Base-by-base conservation (phyloP, 2,329 filamentous ascomycete species). In the Pyrenophora seminiperda region DNA sequence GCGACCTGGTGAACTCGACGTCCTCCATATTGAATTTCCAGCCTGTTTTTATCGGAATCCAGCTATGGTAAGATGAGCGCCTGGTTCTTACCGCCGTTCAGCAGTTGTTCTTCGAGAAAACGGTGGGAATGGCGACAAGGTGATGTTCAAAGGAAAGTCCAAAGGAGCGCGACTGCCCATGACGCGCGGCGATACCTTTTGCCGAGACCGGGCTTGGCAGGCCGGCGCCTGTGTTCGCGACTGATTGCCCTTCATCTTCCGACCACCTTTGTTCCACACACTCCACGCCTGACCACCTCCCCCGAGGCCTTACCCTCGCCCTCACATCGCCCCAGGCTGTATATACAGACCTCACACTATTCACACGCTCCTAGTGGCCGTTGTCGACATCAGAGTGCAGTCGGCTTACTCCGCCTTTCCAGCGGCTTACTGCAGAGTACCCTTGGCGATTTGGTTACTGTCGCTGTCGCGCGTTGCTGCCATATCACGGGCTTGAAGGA, bases 1-100 rank as follows among this genome's bases (percentile, higher is more conserved):
- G 70, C 45, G 70, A 73, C 55, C 61, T 54, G 34, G 37, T 58
- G 66, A 75, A 71, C 60, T 75, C 66, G 40, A 76, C 72, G 63
- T 78, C 75, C 53, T 77, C 75, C 76, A 78, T 59, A n/a, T 3
- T 40, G 50, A 9, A 14, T 38, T 5, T 20, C 15, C 11, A 13
- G 37, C 24, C 30, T 36, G 32, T 32, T 19, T 20, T 31, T 33
- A 32, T 41, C 30, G 29, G 22, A 22, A 7, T 27, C 10, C 3
- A 10, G 31, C 18, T 36, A 27, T 20, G 3, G 7, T 1, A 13
- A 29, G 36, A 22, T 24, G 34, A 2, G 41, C 42, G 42, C 47
- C 24, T 19, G 22, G 29, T 42, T 18, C 41, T 18, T 9, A 18
- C 17, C 14, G 27, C 11, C 15, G 31, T 27, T 41, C 13, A 17